phyloP scores from a whole-genome alignment of 108 stramenopile species.

The Hondaea fermentalgiana region DNA sequence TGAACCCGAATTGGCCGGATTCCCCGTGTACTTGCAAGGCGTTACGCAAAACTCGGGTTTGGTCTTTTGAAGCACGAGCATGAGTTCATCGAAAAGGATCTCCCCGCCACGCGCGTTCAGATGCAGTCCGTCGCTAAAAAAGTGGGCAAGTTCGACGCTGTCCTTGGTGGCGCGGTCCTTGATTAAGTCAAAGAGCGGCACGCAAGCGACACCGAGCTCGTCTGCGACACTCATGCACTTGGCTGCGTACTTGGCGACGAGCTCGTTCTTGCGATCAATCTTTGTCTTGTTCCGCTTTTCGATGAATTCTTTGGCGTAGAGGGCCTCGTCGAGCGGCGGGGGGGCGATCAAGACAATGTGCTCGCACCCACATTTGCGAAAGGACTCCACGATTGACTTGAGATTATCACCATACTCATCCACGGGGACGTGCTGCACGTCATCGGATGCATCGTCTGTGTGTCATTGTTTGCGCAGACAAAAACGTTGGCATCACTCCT shows the following conservation, averaged over 20 bases:
- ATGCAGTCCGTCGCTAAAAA: neutral
- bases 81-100: neutral
- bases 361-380: neutral
- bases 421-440: neutral
- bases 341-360: neutral
- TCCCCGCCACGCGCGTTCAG: neutral
- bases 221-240: neutral
- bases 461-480: too few species aligned
- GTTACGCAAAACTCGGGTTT: neutral
- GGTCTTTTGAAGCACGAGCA: neutral
- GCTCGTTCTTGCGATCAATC: neutral
- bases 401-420: neutral
- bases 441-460: neutral
- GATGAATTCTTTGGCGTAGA: neutral
- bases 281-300: neutral
- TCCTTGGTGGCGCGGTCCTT: neutral
- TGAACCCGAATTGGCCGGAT: conserved; percentile 1
- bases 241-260: neutral
- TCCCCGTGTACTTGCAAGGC: neutral
- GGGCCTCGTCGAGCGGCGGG: neutral
- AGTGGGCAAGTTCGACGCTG: neutral
- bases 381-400: neutral
- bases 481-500: too few species aligned
- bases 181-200: neutral
- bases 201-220: neutral